Percentiles rank a stretch among this genome's conserved stretches.
Conservation (phyloP, 768 basidiomycete genomes). For the Rhodotorula sphaerocarpa region DNA sequence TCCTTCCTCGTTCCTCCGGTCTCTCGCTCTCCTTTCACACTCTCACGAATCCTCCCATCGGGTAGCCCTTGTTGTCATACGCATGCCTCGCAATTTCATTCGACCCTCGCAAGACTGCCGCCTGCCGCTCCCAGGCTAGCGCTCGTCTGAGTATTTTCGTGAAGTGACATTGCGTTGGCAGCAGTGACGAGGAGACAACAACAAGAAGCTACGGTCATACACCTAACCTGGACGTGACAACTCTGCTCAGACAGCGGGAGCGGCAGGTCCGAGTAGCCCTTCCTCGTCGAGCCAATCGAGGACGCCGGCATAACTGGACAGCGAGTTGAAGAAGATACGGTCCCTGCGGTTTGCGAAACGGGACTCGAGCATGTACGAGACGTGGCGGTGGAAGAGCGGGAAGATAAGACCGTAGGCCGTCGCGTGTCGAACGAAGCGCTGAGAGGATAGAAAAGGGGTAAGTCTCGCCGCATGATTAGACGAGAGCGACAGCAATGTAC, state of each 20-base stretch:
- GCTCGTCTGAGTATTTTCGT: too few species aligned
- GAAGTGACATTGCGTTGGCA: too few species aligned
- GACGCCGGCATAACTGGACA: constrained; percentile 43
- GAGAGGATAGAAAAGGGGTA: background rate
- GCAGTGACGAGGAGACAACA: too few species aligned
- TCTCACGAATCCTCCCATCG: too few species aligned
- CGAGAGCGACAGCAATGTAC: constrained; percentile 22
- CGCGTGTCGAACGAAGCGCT: constrained; percentile 45
- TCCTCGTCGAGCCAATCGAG: constrained; percentile 47
- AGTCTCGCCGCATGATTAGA: background rate
- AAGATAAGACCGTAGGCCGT: constrained; percentile 45
- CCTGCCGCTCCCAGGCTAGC: too few species aligned
- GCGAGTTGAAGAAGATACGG: constrained; percentile 45
- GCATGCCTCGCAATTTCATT: too few species aligned
- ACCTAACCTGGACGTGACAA: too few species aligned
- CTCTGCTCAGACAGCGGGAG: too few species aligned
- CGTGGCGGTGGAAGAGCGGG: constrained; percentile 48
- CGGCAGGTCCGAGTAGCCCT: background rate
- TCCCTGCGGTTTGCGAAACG: constrained; percentile 38
- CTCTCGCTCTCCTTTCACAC: background rate
- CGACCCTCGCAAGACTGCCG: too few species aligned
- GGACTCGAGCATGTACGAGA: constrained; percentile 47
- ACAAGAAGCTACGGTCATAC: too few species aligned
- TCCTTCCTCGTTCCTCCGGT: background rate
- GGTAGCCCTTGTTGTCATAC: too few species aligned